Conservation (phyloP, 495 filamentous ascomycete species). For the Penicillium argentinense region DNA sequence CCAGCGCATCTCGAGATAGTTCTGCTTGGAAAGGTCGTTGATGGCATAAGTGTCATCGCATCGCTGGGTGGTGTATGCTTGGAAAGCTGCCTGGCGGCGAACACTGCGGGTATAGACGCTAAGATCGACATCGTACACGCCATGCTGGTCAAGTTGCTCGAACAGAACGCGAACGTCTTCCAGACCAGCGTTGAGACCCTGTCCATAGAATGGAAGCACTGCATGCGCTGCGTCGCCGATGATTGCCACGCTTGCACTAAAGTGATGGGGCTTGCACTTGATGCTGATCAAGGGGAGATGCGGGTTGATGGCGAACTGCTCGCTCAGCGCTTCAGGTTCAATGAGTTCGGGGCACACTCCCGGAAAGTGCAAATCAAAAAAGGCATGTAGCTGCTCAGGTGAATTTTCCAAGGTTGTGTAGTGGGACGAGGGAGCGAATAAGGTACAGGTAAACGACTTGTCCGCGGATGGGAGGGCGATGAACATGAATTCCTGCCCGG, state of each 20-base stretch:
- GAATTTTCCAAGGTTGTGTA: constrained; percentile 56
- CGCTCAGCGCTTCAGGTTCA: constrained; percentile 59
- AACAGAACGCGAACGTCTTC: constrained; percentile 84
- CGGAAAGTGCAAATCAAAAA: constrained; percentile 81
- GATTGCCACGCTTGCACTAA: constrained; percentile 72
- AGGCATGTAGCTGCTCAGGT: constrained; percentile 56
- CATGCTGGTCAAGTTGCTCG: constrained; percentile 65
- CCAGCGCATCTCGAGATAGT: constrained; percentile 90
- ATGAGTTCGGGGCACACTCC: constrained; percentile 84
- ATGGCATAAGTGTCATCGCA: constrained; percentile 80
- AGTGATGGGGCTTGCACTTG: constrained; percentile 88
- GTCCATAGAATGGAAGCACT: constrained; percentile 94
- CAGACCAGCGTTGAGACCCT: constrained; percentile 86
- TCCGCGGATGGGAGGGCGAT: constrained; percentile 91
- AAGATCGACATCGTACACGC: constrained; percentile 34
- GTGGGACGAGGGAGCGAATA: constrained; percentile 71
- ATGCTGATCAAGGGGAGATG: constrained; percentile 91
- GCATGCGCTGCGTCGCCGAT: constrained; percentile 95
- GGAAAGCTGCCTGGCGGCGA: constrained; percentile 58
- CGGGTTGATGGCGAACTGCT: constrained; percentile 74
- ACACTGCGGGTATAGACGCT: constrained; percentile 39
- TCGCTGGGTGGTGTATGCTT: constrained; percentile 70
- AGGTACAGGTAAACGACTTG: constrained; percentile 90
- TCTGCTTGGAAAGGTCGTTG: constrained; percentile 86
- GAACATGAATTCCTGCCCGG: constrained; percentile 90